These are phyloP conservation scores for Megacollybia platyphylla DNA, from an alignment of 1,284 basidiomycete species.

Conservation along the genomic window DNA sequence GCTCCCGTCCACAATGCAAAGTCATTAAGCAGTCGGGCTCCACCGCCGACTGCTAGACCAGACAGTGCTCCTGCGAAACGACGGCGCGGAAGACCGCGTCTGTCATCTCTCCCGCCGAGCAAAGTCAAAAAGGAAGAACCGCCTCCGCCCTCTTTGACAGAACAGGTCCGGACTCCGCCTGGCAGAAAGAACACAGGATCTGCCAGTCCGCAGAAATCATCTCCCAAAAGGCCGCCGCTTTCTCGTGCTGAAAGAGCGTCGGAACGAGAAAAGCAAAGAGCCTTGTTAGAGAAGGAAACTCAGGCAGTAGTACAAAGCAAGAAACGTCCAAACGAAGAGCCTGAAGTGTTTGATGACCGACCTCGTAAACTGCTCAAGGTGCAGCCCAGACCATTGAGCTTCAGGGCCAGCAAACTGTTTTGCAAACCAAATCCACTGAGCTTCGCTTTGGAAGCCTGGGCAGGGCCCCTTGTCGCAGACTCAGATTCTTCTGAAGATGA, in stretches of 20 bases:
- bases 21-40: conserved; percentile 18
- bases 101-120: conserved; percentile 7
- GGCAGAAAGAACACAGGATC: conserved; percentile 29
- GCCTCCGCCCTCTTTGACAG: conserved; percentile 32
- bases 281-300: conserved; percentile 1
- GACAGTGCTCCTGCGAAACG: conserved; percentile 14
- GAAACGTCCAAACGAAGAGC: conserved; percentile 12
- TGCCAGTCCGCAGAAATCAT: conserved; percentile 1
- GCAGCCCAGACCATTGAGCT: conserved; percentile 21
- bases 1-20: conserved; percentile 20
- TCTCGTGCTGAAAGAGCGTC: conserved; percentile 7
- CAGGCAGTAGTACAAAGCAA: conserved; percentile 3
- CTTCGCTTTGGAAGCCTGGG: conserved; percentile 32
- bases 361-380: conserved; percentile 21
- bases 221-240: conserved; percentile 1
- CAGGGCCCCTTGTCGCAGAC: conserved; percentile 25
- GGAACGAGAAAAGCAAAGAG: conserved; percentile 8
- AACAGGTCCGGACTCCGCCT: conserved; percentile 36
- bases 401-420: conserved; percentile 25
- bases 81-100: conserved; percentile 21
- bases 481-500: conserved; percentile 32
- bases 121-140: conserved; percentile 10
- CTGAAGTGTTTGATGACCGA: conserved; percentile 15
- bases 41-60: background rate
- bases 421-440: conserved; percentile 31